Evolutionary conservation across 768 basidiomycete species (phyloP).

Genomic region (Boletus reticuloceps): DNA sequence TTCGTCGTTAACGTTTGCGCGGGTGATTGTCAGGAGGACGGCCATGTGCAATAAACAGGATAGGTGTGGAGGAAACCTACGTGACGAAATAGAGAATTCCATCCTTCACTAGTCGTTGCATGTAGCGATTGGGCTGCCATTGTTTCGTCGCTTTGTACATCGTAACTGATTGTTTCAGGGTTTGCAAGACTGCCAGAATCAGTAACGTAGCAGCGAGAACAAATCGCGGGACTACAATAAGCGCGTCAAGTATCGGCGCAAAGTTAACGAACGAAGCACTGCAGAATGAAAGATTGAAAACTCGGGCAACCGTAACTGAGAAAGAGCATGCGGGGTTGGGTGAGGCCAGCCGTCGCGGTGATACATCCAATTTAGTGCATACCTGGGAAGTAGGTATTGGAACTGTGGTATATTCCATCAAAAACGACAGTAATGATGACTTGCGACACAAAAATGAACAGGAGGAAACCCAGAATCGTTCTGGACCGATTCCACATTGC

Average conservation of each 20-base stretch:
- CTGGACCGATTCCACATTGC: neutral
- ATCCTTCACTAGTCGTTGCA: constrained; percentile 1
- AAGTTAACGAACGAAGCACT: neutral
- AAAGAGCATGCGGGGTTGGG: neutral
- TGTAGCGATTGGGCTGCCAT: constrained; percentile 9
- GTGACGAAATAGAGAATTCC: constrained; percentile 9
- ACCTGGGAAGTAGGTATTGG: neutral
- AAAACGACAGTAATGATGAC: neutral
- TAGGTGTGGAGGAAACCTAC: neutral
- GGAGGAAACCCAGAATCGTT: neutral
- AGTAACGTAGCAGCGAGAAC: neutral
- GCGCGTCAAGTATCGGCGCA: neutral
- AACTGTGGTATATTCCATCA: neutral
- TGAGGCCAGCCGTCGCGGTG: too few relatives aligned
- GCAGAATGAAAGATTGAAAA: neutral
- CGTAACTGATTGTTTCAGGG: neutral
- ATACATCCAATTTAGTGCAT: neutral
- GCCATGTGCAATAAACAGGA: too few relatives aligned
- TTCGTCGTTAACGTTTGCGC: too few relatives aligned
- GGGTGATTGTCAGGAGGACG: too few relatives aligned
- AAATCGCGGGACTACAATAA: neutral
- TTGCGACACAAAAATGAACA: neutral
- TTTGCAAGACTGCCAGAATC: neutral
- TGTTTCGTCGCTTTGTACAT: constrained; percentile 5
- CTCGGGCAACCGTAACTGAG: neutral